A percentile compares a stretch with the other conserved stretches of the same genome.
phyloP scores from a whole-genome alignment of 768 basidiomycete species.

The Melanogaster broomeanus region DNA sequence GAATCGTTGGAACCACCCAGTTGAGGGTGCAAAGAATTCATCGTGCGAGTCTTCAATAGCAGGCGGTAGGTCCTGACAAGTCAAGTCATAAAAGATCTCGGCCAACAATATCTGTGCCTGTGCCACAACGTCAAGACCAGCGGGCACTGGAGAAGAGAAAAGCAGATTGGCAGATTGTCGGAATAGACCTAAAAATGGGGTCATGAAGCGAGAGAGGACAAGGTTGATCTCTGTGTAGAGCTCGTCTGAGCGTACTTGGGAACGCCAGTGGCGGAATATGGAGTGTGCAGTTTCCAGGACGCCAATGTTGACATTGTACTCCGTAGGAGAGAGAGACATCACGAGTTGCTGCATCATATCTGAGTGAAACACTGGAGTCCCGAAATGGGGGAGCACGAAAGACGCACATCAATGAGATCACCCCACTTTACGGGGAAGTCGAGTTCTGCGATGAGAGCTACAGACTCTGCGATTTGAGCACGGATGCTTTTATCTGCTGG shows the following conservation, averaged over 20 bases:
- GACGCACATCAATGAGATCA: constrained; percentile 84
- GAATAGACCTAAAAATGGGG: constrained; percentile 84
- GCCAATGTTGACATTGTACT: constrained; percentile 85
- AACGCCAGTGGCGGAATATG: constrained; percentile 93
- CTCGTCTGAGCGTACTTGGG: constrained; percentile 82
- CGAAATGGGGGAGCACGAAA: not conserved
- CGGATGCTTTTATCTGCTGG: constrained; percentile 72
- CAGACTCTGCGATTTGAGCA: constrained; percentile 89
- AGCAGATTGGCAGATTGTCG: constrained; percentile 59
- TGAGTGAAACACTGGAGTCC: not conserved
- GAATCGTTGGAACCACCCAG: constrained; percentile 79
- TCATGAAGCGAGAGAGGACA: constrained; percentile 81
- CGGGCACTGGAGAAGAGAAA: constrained; percentile 39
- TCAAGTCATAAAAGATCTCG: constrained; percentile 92
- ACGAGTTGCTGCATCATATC: constrained; percentile 77
- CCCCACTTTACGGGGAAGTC: constrained; percentile 93
- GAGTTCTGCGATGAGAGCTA: constrained; percentile 85
- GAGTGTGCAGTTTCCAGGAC: constrained; percentile 95
- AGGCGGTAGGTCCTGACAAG: constrained; percentile 92
- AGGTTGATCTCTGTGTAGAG: constrained; percentile 92
- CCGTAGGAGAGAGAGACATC: constrained; percentile 70
- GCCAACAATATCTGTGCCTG: constrained; percentile 77
- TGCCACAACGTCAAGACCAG: constrained; percentile 54
- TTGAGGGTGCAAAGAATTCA: constrained; percentile 73
- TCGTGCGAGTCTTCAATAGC: constrained; percentile 87